Evolutionary conservation across 1,284 basidiomycete species (phyloP), one percentile per base, ranked within the genome.

Genomic region (Hymenochaete sp.): DNA sequence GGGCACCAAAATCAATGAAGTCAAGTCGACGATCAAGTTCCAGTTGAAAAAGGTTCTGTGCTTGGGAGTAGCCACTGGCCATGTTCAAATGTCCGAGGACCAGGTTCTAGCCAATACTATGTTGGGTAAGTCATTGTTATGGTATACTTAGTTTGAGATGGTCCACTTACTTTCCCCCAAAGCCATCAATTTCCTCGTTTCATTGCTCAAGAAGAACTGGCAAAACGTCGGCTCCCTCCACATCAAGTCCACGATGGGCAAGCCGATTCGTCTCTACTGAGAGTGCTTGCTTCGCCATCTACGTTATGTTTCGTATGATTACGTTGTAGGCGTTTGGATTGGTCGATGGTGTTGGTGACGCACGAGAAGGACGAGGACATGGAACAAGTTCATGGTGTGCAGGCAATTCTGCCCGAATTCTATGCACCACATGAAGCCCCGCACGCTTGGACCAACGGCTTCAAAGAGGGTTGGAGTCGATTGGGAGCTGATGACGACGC

Each of bases 161-260:
- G 10, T 1, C 25, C 38, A 44, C 36, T 46, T 14, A 35, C 42
- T 40, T 49, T 22, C 14, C 28, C 21, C 16, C n/a, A 3, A 48
- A 88, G 84, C 91, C 68, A 95, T 99, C 79, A 99, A 99, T 84
- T 99, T 98, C 83, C 78, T 99, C 57, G 90, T 99, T 64, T 98
- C 96, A 33, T 75, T 99, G 51, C 82, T 99, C 66, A 98, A 98
- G 83, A 98, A 98, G 82, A 93, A 97, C 77, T 98, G 93, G 93
- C 95, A 98, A 71, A 99, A 98, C 74, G 87, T 98, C 72, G 95
- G 93, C 74, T 97, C 93, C 52, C 76, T 98, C 56, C 92, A 96
- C 78, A 82, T 99, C 76, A 99, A 99, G 80, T 81, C 82, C 58
- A 95, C 95, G 64, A 98, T 98, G 95, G 93, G 95, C 77, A 96